These are phyloP conservation scores for Eucalyptus brandiana DNA, from an alignment of 345 rosid species.

Conservation along the genomic window DNA sequence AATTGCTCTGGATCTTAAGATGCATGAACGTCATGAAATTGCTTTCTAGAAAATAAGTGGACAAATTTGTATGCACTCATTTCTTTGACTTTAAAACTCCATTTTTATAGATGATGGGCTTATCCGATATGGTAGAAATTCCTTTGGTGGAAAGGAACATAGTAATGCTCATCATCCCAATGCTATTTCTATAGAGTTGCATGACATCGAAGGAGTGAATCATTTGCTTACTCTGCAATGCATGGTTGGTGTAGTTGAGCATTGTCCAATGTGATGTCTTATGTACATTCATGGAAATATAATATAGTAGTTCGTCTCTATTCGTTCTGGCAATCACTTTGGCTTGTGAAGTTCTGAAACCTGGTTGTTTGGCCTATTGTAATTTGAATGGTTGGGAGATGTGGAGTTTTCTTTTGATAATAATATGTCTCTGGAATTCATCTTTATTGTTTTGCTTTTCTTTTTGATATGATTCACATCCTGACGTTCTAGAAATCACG, in stretches of 20 bases:
- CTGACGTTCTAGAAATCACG: neutral
- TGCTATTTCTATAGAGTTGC: too few species aligned
- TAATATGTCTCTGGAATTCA: neutral
- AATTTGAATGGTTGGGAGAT: neutral
- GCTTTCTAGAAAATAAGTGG: neutral
- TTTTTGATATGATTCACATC: neutral
- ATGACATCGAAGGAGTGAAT: too few species aligned
- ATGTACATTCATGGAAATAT: fast-evolving
- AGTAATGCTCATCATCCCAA: too few species aligned
- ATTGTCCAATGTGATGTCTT: neutral
- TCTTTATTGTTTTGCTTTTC: fast-evolving
- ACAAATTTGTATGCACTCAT: fast-evolving
- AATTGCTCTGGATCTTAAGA: neutral
- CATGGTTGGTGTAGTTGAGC: neutral
- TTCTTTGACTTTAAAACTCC: fast-evolving
- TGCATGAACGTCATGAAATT: neutral
- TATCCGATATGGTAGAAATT: fast-evolving
- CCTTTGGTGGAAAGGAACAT: too few species aligned
- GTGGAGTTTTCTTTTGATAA: too few species aligned
- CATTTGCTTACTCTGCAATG: neutral
- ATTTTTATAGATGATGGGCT: fast-evolving
- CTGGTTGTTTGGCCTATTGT: neutral
- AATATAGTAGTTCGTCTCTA: neutral
- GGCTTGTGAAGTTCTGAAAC: neutral
- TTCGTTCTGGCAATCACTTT: fast-evolving